Evolutionary conservation across 495 filamentous ascomycete genomes (phyloP).

Genomic region (Neurospora sp.): DNA sequence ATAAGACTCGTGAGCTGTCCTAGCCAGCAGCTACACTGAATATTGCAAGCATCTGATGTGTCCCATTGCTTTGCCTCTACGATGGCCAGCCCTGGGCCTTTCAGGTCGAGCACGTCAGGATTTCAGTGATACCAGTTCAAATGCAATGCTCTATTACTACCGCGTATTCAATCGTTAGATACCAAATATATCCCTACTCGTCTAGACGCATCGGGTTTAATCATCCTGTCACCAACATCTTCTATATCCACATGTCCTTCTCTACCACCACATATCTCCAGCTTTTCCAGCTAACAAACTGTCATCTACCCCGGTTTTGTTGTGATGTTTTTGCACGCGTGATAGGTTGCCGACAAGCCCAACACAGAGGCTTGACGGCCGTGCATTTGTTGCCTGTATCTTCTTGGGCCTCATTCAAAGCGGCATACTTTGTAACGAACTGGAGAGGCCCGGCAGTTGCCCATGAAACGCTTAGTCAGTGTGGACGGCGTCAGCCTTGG

Average conservation of each 20-base stretch:
- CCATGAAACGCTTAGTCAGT: slow-evolving; percentile 36
- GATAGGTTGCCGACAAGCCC: neutral
- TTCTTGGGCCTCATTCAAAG: slow-evolving; percentile 10
- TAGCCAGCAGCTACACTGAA: neutral
- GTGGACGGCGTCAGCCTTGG: slow-evolving; percentile 72
- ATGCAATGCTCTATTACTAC: neutral
- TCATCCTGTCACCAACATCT: neutral
- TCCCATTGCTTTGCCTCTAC: neutral
- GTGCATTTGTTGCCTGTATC: neutral
- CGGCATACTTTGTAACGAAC: slow-evolving; percentile 11
- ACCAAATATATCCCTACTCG: neutral
- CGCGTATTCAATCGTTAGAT: neutral
- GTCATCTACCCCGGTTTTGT: neutral
- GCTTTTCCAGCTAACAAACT: neutral
- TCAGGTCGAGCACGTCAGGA: neutral
- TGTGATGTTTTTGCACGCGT: neutral
- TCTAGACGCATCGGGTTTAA: neutral
- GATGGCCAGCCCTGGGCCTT: neutral
- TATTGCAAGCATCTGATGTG: neutral
- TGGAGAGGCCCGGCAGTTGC: neutral
- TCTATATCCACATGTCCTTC: neutral
- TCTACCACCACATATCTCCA: neutral
- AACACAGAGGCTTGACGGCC: neutral
- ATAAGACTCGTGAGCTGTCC: neutral
- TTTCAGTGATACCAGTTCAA: neutral